phyloP scores from a whole-genome alignment of 208 protist genomes.

The Zelonia costaricensis region DNA sequence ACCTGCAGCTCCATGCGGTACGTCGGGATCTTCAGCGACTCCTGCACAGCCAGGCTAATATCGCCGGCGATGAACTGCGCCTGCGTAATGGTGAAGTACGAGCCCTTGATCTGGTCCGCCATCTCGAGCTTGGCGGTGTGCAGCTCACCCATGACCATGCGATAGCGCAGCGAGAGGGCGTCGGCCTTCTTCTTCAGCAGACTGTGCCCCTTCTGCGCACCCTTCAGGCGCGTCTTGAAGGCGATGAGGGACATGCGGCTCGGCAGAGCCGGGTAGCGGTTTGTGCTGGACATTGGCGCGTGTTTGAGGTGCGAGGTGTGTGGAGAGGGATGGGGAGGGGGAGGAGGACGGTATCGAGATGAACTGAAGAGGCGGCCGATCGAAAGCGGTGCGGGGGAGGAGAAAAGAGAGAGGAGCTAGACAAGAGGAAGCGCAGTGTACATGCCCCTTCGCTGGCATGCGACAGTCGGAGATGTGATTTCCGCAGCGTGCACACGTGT shows the following conservation, averaged over 20 bases:
- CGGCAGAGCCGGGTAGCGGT: constrained; percentile 88
- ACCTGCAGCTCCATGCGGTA: constrained; percentile 90
- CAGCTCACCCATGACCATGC: constrained; percentile 95
- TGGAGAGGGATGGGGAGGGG: background rate
- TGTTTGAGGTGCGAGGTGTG: background rate
- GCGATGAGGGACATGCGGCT: constrained; percentile 93
- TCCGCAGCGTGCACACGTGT: too few species aligned
- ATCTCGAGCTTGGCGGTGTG: constrained; percentile 88
- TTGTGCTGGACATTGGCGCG: constrained; percentile 67
- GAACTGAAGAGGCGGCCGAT: background rate
- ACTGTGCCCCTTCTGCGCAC: constrained; percentile 98
- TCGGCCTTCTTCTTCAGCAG: constrained; percentile 99
- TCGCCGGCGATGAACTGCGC: constrained; percentile 97
- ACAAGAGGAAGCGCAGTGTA: too few species aligned
- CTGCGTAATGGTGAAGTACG: constrained; percentile 96
- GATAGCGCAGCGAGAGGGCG: constrained; percentile 97
- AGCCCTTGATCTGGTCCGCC: constrained; percentile 84
- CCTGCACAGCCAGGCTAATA: constrained; percentile 94
- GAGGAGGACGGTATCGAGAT: too few species aligned
- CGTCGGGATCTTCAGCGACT: constrained; percentile 91
- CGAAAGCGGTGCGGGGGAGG: background rate
- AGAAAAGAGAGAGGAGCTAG: background rate
- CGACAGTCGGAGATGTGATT: background rate
- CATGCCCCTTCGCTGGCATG: too few species aligned
- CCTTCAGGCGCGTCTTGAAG: constrained; percentile 95